phyloP scores from a whole-genome alignment of 495 filamentous ascomycete species.

The Oidiodendron maius region DNA sequence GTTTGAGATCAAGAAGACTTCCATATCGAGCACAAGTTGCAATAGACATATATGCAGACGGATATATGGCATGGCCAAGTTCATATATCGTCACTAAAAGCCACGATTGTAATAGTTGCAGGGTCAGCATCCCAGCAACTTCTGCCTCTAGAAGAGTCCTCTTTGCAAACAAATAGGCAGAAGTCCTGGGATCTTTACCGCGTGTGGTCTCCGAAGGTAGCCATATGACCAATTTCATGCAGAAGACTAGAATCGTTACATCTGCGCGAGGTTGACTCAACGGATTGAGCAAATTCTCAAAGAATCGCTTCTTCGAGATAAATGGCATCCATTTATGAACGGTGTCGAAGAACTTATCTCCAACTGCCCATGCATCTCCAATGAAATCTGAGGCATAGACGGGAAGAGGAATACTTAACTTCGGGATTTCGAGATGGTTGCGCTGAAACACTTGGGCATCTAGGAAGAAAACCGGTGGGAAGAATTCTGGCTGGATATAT shows the following conservation, averaged over 20 bases:
- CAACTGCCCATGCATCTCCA: conserved; percentile 3
- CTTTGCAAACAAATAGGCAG: conserved; percentile 32
- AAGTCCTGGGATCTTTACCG: too few species aligned
- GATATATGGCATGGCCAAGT: conserved; percentile 29
- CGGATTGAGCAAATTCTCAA: conserved; percentile 21
- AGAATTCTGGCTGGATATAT: too few species aligned
- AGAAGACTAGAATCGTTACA: conserved; percentile 36
- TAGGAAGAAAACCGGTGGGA: too few species aligned
- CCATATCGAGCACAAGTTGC: conserved; percentile 31
- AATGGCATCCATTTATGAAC: conserved; percentile 41
- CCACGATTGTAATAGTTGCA: conserved; percentile 28
- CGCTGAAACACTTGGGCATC: too few species aligned
- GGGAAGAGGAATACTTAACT: conserved; percentile 3
- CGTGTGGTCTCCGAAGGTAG: too few species aligned
- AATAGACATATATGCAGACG: conserved; percentile 33
- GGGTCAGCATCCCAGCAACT: not conserved
- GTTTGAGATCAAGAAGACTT: conserved; percentile 31
- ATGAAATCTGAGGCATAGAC: not conserved
- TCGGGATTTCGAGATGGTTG: too few species aligned
- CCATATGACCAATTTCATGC: conserved; percentile 42
- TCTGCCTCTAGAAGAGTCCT: conserved; percentile 21
- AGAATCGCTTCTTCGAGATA: conserved; percentile 38
- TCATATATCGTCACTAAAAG: conserved; percentile 32
- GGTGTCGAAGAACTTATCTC: conserved; percentile 23
- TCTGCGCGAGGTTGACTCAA: conserved; percentile 34